Conservation (phyloP, 768 basidiomycete genomes). For the Kwoniella heveanensis region DNA sequence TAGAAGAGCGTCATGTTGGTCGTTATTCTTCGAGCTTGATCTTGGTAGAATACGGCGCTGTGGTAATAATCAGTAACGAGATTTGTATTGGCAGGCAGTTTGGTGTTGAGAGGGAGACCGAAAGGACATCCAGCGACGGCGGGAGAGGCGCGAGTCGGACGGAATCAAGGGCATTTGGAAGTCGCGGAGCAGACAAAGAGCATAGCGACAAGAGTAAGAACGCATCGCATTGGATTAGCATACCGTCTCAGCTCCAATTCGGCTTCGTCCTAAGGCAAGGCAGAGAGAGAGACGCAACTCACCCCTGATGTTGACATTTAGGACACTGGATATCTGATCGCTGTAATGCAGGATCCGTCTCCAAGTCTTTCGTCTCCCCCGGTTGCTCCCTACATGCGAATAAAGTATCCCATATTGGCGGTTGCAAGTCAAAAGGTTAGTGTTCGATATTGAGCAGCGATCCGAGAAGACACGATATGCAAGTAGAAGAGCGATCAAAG, state of each 20-base stretch:
- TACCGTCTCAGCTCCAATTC: not conserved
- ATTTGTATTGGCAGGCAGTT: not conserved
- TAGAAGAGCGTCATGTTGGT: conserved; percentile 61
- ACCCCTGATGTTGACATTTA: conserved; percentile 66
- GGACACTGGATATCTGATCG: conserved; percentile 84
- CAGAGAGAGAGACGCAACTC: conserved; percentile 18
- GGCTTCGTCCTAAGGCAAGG: not conserved
- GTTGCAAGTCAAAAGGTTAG: no score
- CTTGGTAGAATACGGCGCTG: conserved; percentile 92
- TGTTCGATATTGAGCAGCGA: no score
- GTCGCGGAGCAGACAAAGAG: no score
- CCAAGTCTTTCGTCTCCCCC: conserved; percentile 84
- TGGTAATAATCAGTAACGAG: conserved; percentile 3
- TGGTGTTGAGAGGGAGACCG: no score
- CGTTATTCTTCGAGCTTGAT: conserved; percentile 94
- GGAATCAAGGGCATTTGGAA: no score
- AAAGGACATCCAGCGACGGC: no score
- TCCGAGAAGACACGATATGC: no score
- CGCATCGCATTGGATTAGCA: no score
- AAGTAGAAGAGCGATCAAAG: no score
- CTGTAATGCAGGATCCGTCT: conserved; percentile 87
- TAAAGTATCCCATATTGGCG: not conserved
- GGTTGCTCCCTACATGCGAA: conserved; percentile 73
- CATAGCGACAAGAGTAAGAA: no score
- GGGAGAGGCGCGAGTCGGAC: no score